phyloP scores from a whole-genome alignment of 1,284 basidiomycete genomes.

The Taiwanofungus camphoratus region DNA sequence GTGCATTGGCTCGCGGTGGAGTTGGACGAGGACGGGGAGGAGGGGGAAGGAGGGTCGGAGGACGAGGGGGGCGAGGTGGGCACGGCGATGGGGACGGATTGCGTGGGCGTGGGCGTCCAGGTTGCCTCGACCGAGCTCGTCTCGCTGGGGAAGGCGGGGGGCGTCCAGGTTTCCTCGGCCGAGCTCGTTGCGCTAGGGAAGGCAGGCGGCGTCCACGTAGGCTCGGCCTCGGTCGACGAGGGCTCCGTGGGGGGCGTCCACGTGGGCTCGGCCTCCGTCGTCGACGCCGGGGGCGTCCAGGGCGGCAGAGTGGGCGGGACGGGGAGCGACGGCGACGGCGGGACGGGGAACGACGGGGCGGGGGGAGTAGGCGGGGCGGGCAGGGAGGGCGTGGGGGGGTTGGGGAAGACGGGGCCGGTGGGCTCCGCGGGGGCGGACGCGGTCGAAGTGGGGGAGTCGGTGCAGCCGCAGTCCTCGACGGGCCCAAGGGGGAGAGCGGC shows the following conservation, averaged over 20 bases:
- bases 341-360: not conserved
- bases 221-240: not conserved
- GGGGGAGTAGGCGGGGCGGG: not conserved
- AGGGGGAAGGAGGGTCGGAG: not conserved
- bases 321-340: not conserved
- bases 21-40: not conserved
- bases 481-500: not conserved
- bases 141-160: not conserved
- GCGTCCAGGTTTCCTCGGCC: not conserved
- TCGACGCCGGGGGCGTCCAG: not conserved
- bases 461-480: not conserved
- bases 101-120: not conserved
- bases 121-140: not conserved
- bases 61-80: not conserved
- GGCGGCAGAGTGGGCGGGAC: not conserved
- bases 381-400: not conserved
- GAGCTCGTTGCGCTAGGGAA: not conserved
- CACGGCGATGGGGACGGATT: not conserved
- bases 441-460: not conserved
- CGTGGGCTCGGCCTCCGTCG: not conserved
- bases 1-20: constrained; percentile 14
- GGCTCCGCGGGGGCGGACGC: not conserved
- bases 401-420: not conserved
- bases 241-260: not conserved
- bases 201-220: not conserved